Conservation (phyloP, 139 green algal genomes). For the Chlorella vulgaris region DNA sequence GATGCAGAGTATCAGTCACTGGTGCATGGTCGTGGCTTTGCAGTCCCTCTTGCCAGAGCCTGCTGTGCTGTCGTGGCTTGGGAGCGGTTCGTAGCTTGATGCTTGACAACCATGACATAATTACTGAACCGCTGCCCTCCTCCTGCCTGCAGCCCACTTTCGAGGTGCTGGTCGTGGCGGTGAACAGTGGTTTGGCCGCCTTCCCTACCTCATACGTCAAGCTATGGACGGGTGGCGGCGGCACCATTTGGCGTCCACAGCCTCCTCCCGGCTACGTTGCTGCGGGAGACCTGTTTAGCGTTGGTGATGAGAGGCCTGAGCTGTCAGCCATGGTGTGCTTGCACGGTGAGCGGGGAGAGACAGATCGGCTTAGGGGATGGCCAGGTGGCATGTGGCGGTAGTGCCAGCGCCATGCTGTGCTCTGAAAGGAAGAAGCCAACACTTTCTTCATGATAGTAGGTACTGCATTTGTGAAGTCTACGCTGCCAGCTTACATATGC, state of each 20-base stretch:
- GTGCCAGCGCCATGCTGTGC: background rate
- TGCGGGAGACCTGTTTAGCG: constrained; percentile 75
- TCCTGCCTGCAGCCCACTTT: constrained; percentile 51
- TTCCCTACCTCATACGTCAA: constrained; percentile 62
- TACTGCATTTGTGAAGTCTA: too few relatives aligned
- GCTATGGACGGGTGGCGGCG: constrained; percentile 50
- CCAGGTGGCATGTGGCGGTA: background rate
- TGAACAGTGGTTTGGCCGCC: constrained; percentile 79
- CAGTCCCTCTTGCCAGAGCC: too few relatives aligned
- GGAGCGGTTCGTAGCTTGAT: too few relatives aligned
- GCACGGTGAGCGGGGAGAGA: constrained; percentile 7
- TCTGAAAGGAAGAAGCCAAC: background rate
- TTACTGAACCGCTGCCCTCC: background rate
- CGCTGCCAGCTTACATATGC: too few relatives aligned
- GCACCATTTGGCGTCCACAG: constrained; percentile 68
- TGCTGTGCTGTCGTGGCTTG: too few relatives aligned
- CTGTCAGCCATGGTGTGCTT: constrained; percentile 24
- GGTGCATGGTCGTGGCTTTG: too few relatives aligned
- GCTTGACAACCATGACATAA: background rate
- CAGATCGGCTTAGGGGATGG: background rate
- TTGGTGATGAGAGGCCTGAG: background rate
- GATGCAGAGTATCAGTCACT: too few relatives aligned
- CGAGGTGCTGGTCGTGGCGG: constrained; percentile 76
- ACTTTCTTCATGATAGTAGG: too few relatives aligned
- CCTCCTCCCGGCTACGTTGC: constrained; percentile 78